phyloP scores from a whole-genome alignment of 352 stramenopile species.

The Pythium pyrilobum region DNA sequence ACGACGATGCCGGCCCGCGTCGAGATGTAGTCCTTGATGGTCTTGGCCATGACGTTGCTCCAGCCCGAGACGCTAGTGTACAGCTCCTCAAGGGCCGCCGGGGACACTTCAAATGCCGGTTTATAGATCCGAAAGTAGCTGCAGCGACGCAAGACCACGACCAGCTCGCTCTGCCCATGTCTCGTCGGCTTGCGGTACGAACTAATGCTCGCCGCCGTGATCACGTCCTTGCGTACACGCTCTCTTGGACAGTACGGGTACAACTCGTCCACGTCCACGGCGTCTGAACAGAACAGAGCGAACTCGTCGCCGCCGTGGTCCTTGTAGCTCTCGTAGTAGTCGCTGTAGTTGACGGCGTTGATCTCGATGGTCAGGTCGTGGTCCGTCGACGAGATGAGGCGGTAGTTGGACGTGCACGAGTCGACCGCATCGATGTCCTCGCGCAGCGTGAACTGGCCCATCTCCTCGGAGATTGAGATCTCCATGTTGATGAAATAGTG shows the following conservation, averaged over 20 bases:
- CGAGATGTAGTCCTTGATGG: not conserved
- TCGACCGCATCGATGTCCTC: slow-evolving; percentile 42
- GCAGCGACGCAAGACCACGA: not conserved
- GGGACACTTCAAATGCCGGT: not conserved
- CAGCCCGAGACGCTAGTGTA: not conserved
- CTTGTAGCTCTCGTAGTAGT: slow-evolving; percentile 26
- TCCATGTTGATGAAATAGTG: slow-evolving; percentile 51
- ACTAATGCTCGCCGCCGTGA: slow-evolving; percentile 13
- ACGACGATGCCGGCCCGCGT: too few species aligned
- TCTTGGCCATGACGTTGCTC: slow-evolving; percentile 3
- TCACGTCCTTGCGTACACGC: slow-evolving; percentile 21
- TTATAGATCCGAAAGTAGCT: not conserved
- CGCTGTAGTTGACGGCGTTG: slow-evolving; percentile 15
- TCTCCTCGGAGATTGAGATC: slow-evolving; percentile 43
- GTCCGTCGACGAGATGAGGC: slow-evolving; percentile 31
- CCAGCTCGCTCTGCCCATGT: not conserved
- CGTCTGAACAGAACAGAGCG: slow-evolving; percentile 26
- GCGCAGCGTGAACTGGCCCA: slow-evolving; percentile 41
- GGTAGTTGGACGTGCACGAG: slow-evolving; percentile 32
- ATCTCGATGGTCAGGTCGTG: slow-evolving; percentile 11
- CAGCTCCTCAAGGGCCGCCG: not conserved
- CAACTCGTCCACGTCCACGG: slow-evolving; percentile 39
- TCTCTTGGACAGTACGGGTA: slow-evolving; percentile 30
- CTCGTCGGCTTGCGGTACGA: too few species aligned
- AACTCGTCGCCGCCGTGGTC: slow-evolving; percentile 15